phyloP scores from a whole-genome alignment of 306 rosid species.

The Cucurbita moschata region DNA sequence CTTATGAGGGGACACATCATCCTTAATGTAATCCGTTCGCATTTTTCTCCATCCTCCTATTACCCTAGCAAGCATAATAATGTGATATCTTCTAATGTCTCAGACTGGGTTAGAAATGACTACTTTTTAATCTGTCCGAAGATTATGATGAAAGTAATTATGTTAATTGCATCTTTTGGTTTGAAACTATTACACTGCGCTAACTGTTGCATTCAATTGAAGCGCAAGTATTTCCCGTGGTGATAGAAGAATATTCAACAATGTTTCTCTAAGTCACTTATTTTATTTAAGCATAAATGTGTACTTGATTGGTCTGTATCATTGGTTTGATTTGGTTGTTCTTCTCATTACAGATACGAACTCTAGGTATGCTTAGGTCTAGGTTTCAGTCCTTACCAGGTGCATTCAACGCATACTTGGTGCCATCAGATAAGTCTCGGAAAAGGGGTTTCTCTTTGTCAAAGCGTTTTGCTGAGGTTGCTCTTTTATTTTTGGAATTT shows the following conservation, averaged over 20 bases:
- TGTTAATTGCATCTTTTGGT: not conserved
- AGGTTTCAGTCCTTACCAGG: conserved; percentile 93
- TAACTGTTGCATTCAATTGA: not conserved
- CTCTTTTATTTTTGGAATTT: conserved; percentile 7
- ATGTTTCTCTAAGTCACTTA: not conserved
- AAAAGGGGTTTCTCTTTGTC: conserved; percentile 63
- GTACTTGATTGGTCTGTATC: not conserved
- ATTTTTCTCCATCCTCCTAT: not conserved
- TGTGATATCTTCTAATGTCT: not conserved
- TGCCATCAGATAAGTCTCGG: conserved; percentile 71
- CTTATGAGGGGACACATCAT: not conserved
- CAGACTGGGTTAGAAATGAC: not conserved
- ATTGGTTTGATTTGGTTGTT: not conserved
- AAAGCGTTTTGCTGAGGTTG: conserved; percentile 82
- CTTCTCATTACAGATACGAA: conserved; percentile 59
- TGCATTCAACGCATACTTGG: conserved; percentile 82
- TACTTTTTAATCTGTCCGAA: not conserved
- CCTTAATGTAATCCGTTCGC: not conserved
- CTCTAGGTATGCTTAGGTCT: conserved; percentile 86
- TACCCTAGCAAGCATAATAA: not conserved
- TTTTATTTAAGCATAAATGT: not conserved
- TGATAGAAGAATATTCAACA: not conserved
- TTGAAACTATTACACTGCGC: not conserved
- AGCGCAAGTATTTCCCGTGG: not conserved
- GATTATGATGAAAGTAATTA: not conserved